Base-by-base conservation (phyloP, 768 basidiomycete genomes). In the Jaapia argillacea region DNA sequence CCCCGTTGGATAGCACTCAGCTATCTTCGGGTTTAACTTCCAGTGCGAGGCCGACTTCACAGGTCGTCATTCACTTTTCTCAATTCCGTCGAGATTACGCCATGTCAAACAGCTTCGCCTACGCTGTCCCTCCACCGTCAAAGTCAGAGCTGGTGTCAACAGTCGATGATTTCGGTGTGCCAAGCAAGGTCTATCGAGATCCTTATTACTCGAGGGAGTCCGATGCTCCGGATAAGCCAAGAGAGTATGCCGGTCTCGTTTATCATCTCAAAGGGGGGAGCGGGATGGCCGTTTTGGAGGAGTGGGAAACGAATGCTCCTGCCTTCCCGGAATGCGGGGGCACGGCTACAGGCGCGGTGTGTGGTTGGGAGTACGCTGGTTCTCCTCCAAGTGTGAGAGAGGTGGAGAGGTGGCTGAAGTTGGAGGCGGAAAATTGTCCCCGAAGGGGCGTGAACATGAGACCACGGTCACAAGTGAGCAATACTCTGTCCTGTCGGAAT, bases 321-420 rank as follows among this genome's bases (percentile, higher is more conserved):
- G 14, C 21, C 14, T 24, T 24, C 28, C 4, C 6, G 1, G 13
- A 45, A 42, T 18, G 39, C 43, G n/a, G 38, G 40, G n/a, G n/a
- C n/a, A n/a, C n/a, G n/a, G n/a, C n/a, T n/a, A n/a, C n/a, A n/a
- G n/a, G n/a, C n/a, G n/a, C n/a, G 28, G 56, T 78, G 28, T 59
- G 65, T 21, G 86, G 86, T 4, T 93, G 89, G 91, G 89, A 92
- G 52, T 93, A 81, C 61, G 81, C 79, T 0, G 67, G 74, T 41
- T 55, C 57, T 44, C 86, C 92, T 0, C 89, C 89, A 0, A 77
- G 72, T 45, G 57, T 66, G 20, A 69, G 61, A 50, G 67, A 78
- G 54, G 68, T 75, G 3, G 70, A 67, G 36, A 59, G 57, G 36
- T 87, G 82, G 77, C 55, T 88, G 37, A 56, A 55, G 10, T 53